phyloP scores from a whole-genome alignment of 306 rosid species.

The Morella rubra region DNA sequence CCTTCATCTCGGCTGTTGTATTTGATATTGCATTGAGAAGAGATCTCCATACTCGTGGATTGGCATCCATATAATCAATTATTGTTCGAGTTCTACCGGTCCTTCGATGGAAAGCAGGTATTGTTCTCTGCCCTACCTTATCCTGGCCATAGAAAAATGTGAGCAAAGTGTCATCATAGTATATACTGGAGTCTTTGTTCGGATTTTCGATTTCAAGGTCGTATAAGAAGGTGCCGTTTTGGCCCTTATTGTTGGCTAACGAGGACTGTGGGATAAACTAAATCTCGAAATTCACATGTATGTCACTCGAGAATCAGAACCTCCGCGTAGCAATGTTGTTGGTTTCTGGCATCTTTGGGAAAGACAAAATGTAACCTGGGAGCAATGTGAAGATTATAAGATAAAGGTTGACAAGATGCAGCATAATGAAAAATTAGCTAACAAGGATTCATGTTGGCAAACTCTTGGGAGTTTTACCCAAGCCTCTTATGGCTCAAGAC shows the following conservation, averaged over 20 bases:
- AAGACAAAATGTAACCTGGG: too few species aligned
- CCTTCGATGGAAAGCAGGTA: conserved; percentile 37
- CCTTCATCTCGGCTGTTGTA: conserved; percentile 47
- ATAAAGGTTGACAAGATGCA: too few species aligned
- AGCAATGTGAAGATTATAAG: too few species aligned
- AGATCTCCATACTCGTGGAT: conserved; percentile 27
- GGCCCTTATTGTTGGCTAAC: neutral
- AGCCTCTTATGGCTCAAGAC: too few species aligned
- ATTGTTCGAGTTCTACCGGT: conserved; percentile 6
- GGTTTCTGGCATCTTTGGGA: too few species aligned
- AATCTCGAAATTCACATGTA: too few species aligned
- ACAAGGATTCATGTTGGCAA: too few species aligned
- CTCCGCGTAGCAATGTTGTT: too few species aligned
- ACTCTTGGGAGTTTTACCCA: too few species aligned
- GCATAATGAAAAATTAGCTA: too few species aligned
- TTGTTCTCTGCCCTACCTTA: conserved; percentile 34
- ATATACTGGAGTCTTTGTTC: conserved; percentile 44
- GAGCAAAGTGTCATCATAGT: conserved; percentile 28
- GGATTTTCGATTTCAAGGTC: conserved; percentile 41
- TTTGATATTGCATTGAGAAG: conserved; percentile 33
- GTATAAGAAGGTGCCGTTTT: conserved; percentile 34
- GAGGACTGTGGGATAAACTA: conserved; percentile 15
- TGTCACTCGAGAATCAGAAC: too few species aligned
- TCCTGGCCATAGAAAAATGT: conserved; percentile 41
- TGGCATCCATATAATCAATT: conserved; percentile 9